Evolutionary conservation across 2,329 filamentous ascomycete species (phyloP).

Genomic region (Aspergillus carbonarius): DNA sequence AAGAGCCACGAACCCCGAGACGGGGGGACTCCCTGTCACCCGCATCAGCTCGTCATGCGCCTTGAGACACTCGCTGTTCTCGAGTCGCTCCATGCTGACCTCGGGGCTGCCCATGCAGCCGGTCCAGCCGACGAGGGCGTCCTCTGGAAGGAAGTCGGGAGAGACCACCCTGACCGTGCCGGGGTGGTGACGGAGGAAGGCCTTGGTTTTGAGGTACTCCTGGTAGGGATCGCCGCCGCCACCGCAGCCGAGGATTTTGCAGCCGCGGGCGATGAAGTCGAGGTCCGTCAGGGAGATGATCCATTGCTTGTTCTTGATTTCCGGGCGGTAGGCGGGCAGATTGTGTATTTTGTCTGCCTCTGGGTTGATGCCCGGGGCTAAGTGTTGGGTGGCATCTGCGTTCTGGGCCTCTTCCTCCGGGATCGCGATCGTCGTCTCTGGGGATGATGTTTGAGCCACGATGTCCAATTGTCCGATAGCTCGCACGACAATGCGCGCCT

Average conservation of each 20-base stretch:
- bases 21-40: not conserved
- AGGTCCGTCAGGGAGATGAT: conserved; percentile 15
- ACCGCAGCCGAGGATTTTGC: conserved; percentile 16
- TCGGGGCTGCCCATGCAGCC: conserved; percentile 61
- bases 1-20: conserved; percentile 48
- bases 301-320: conserved; percentile 17
- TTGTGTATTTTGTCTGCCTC: not conserved
- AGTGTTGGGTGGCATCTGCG: not conserved
- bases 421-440: conserved; percentile 24
- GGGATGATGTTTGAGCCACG: not conserved
- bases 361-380: too few species aligned
- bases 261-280: conserved; percentile 13
- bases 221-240: conserved; percentile 11
- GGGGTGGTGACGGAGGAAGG: not conserved
- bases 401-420: not conserved
- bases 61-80: conserved; percentile 52
- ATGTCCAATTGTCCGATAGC: conserved; percentile 29
- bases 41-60: conserved; percentile 52
- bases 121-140: conserved; percentile 53
- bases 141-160: conserved; percentile 44
- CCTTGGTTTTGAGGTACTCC: conserved; percentile 7
- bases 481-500: conserved; percentile 29
- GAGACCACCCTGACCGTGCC: conserved; percentile 1
- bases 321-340: conserved; percentile 19
- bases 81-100: conserved; percentile 61